Base-by-base conservation (phyloP, 2,329 filamentous ascomycete genomes). In the Diaporthe sp. region DNA sequence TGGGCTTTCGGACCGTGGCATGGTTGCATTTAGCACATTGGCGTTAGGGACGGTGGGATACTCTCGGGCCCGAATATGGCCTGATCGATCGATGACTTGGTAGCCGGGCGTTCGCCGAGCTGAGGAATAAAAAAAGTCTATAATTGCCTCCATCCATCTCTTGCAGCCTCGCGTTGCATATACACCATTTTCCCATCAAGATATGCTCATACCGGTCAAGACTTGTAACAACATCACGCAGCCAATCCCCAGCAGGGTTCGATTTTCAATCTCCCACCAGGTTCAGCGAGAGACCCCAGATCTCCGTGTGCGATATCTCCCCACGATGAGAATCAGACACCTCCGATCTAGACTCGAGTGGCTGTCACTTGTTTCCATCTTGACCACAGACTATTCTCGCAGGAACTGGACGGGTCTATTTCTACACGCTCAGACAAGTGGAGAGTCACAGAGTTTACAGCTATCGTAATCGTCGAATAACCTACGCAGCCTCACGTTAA, bases 21-120 rank as follows among this genome's bases (percentile, higher is more conserved):
- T 73, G 71, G 58, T 65, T 73, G 71, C 58, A 73, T 73, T 73
- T 73, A 62, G 71, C 71, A 73, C 58, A 55, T 44, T 73, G 71
- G 71, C 71, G 71, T 73, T 73, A 55, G n/a, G 71, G 59, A 65
- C 19, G 57, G 71, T 55, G 71, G 71, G 58, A 65, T 65, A 55
- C 22, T 62, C 70, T 73, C 25, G 44, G 71, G 71, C 58, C 69
- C 58, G 71, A 65, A 44, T 55, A 57, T 57, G 71, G 58, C 71
- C 71, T 46, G 61, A 65, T 73, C 58, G 59, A 73, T 65, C 58
- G 59, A 73, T 65, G 71, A 73, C 49, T 73, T 73, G 71, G 71
- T 73, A 73, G 71, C 71, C 71, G 25, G 71, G 71, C 71, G 71
- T 73, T 73, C 51, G 71, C 71, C 71, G 49, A 73, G 71, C 71